These are phyloP conservation scores for Fusarium haematococcum DNA, from an alignment of 2,329 filamentous ascomycete genomes.

Conservation along the genomic window DNA sequence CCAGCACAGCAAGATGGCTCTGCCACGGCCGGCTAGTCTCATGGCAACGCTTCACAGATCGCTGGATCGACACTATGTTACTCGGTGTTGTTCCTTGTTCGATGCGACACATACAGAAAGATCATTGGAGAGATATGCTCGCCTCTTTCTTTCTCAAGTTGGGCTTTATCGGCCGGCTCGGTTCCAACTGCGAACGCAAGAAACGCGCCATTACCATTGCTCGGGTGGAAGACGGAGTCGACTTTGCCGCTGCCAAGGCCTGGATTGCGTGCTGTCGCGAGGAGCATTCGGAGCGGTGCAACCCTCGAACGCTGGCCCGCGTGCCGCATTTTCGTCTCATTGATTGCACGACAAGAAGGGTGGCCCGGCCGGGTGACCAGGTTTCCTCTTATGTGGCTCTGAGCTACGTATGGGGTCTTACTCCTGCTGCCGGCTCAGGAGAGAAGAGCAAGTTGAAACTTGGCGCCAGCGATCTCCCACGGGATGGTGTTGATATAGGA, in stretches of 20 bases:
- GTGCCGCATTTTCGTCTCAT: neutral
- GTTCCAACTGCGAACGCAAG: neutral
- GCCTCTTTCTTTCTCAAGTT: neutral
- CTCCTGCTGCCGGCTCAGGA: neutral
- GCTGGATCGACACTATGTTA: neutral
- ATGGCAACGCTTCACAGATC: neutral
- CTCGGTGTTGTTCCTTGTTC: neutral
- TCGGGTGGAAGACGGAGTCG: neutral
- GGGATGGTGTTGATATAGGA: neutral
- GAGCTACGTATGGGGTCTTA: neutral
- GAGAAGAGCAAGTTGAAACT: neutral
- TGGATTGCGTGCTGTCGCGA: neutral
- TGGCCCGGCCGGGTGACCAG: neutral
- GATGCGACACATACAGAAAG: neutral
- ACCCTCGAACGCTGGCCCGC: neutral
- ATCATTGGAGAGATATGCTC: neutral
- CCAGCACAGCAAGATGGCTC: neutral
- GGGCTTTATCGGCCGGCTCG: neutral
- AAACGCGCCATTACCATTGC: neutral
- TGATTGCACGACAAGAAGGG: neutral
- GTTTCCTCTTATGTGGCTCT: neutral
- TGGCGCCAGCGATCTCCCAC: neutral
- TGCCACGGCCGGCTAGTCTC: accelerated
- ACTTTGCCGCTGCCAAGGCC: neutral
- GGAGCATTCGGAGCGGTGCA: neutral